Evolutionary conservation across 2,329 filamentous ascomycete genomes (phyloP).

Genomic region (Colletotrichum plurivorum): DNA sequence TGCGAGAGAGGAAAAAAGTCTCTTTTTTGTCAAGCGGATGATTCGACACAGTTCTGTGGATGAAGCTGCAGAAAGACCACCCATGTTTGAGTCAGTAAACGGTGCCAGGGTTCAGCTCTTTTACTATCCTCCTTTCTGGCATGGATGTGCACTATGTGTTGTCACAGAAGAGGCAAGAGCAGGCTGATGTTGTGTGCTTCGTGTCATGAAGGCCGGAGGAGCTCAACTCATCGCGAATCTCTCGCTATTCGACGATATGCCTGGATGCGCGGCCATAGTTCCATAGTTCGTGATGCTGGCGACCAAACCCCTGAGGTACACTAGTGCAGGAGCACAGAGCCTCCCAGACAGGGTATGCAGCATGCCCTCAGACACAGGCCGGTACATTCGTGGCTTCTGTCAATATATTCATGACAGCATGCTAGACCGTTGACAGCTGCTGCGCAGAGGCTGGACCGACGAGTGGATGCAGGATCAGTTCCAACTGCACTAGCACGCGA

Average conservation of each 20-base stretch:
- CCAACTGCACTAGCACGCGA: neutral
- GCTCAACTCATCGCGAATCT: neutral
- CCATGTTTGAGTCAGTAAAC: slow-evolving; percentile 30
- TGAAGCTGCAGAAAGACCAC: slow-evolving; percentile 15
- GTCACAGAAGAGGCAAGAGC: neutral
- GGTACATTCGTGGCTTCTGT: slow-evolving; percentile 29
- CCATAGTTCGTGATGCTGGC: slow-evolving; percentile 17
- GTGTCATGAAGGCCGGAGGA: slow-evolving; percentile 9
- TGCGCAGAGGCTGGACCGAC: slow-evolving; percentile 4
- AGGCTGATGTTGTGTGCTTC: neutral
- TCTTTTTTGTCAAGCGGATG: slow-evolving; percentile 29
- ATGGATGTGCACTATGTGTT: slow-evolving; percentile 5
- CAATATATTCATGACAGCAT: slow-evolving; percentile 33
- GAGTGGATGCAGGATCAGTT: slow-evolving; percentile 2
- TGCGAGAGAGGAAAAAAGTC: slow-evolving; percentile 8
- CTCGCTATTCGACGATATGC: no score
- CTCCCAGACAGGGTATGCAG: slow-evolving; percentile 11
- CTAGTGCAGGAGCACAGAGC: slow-evolving; percentile 13
- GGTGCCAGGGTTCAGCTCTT: neutral
- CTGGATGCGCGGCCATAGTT: neutral
- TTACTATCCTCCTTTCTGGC: neutral
- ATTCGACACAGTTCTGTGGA: slow-evolving; percentile 22
- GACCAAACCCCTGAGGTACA: slow-evolving; percentile 19
- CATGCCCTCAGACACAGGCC: neutral
- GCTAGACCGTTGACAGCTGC: slow-evolving; percentile 10